These are phyloP conservation scores for Pythium myriotylum DNA, from an alignment of 352 stramenopile genomes.

Conservation along the genomic window DNA sequence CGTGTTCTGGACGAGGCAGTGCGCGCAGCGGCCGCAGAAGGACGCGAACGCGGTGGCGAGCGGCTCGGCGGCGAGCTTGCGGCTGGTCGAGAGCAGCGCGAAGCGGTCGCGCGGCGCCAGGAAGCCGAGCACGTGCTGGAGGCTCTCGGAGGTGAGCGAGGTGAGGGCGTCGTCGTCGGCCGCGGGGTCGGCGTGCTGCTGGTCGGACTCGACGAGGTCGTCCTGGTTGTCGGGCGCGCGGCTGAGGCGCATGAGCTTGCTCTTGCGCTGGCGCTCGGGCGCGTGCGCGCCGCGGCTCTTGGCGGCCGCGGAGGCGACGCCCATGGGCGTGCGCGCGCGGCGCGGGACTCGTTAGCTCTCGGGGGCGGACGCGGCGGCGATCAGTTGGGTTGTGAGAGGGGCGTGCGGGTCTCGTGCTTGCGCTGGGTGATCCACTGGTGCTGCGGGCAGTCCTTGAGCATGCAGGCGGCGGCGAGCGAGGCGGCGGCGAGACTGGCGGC, in stretches of 20 bases:
- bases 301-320: conserved; percentile 9
- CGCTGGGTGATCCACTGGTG: conserved; percentile 90
- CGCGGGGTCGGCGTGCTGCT: not conserved
- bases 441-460: conserved; percentile 91
- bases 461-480: conserved; percentile 21
- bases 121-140: conserved; percentile 65
- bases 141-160: conserved; percentile 38
- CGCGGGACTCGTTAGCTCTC: not conserved
- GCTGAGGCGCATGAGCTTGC: conserved; percentile 11
- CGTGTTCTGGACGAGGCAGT: conserved; percentile 47
- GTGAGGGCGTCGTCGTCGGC: conserved; percentile 11
- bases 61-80: conserved; percentile 41
- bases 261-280: conserved; percentile 11
- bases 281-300: not conserved
- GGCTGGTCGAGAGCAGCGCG: conserved; percentile 50
- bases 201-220: not conserved
- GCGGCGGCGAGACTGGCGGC: not conserved
- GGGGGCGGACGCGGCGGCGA: not conserved
- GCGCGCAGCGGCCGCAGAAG: conserved; percentile 60
- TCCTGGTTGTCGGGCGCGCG: not conserved
- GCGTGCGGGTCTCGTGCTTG: conserved; percentile 85
- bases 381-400: conserved; percentile 70
- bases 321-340: conserved; percentile 9
- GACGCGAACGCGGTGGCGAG: conserved; percentile 46
- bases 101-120: conserved; percentile 60